phyloP scores from a whole-genome alignment of 176 grass and related monocot genomes.

The Oryza rufipogon region DNA sequence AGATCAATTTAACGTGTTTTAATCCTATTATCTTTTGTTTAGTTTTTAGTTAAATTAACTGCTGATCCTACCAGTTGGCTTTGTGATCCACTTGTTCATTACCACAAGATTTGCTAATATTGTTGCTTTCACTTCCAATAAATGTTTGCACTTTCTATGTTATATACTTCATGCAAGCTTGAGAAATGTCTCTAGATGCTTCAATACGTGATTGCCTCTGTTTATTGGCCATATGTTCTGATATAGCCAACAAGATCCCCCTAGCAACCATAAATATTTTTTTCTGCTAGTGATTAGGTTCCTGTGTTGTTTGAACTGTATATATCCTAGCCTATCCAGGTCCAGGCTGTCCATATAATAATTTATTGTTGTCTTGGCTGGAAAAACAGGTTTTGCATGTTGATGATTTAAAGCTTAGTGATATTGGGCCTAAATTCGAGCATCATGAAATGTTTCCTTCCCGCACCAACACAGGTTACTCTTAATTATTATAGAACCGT shows the following conservation, averaged over 20 bases:
- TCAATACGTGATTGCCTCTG: background rate
- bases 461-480: conserved; percentile 86
- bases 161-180: background rate
- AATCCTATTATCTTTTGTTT: background rate
- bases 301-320: conserved; percentile 29
- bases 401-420: conserved; percentile 79
- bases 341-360: background rate
- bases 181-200: background rate
- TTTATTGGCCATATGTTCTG: conserved; percentile 9
- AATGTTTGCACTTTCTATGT: background rate
- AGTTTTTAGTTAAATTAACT: background rate
- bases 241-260: background rate
- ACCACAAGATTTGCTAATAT: background rate
- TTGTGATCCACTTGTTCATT: conserved; percentile 14
- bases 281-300: conserved; percentile 12
- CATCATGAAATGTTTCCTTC: conserved; percentile 98
- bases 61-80: background rate
- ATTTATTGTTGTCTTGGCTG: conserved; percentile 30
- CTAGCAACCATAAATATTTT: conserved; percentile 8
- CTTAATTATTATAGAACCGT: conserved; percentile 34
- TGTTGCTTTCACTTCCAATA: conserved; percentile 28
- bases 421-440: conserved; percentile 94
- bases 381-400: conserved; percentile 62
- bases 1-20: conserved; percentile 29
- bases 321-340: background rate